Evolutionary conservation across 139 green algal genomes (phyloP).

Genomic region (Chlorella sp.): DNA sequence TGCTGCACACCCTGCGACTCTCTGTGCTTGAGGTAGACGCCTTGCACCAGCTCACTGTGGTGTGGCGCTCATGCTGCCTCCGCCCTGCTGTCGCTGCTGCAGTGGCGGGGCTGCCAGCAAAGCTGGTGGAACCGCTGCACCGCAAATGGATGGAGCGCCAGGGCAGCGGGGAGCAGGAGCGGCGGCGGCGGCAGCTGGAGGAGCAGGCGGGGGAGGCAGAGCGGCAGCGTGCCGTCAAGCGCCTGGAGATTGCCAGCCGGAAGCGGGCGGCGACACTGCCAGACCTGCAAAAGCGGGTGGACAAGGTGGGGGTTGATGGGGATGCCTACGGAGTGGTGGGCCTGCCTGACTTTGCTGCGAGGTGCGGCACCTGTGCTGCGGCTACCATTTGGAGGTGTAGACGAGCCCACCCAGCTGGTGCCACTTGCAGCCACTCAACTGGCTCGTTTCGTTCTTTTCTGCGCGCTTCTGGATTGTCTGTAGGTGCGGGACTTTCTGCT

Average conservation of each 20-base stretch:
- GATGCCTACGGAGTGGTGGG: background rate
- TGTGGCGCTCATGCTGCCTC: no score
- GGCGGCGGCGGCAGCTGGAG: background rate
- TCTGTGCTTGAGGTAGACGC: no score
- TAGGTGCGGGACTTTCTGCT: background rate
- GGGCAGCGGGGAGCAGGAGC: background rate
- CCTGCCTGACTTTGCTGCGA: background rate
- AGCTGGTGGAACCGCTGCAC: background rate
- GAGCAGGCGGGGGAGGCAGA: background rate
- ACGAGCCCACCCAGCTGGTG: no score
- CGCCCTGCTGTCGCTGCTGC: background rate
- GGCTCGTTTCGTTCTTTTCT: no score
- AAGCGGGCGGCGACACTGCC: background rate
- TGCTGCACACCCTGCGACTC: no score
- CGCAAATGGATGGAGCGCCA: background rate
- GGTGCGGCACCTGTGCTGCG: no score
- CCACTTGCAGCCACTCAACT: no score
- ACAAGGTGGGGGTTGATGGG: background rate
- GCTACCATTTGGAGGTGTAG: no score
- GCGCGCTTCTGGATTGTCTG: no score
- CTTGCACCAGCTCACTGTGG: no score
- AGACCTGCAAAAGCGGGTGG: background rate
- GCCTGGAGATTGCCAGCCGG: background rate
- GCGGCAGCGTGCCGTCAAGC: background rate
- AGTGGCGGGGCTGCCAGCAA: background rate